Percentiles rank a stretch among this genome's conserved stretches.
Evolutionary conservation across 352 stramenopile genomes (phyloP).

Genomic region (Pythium volutum): DNA sequence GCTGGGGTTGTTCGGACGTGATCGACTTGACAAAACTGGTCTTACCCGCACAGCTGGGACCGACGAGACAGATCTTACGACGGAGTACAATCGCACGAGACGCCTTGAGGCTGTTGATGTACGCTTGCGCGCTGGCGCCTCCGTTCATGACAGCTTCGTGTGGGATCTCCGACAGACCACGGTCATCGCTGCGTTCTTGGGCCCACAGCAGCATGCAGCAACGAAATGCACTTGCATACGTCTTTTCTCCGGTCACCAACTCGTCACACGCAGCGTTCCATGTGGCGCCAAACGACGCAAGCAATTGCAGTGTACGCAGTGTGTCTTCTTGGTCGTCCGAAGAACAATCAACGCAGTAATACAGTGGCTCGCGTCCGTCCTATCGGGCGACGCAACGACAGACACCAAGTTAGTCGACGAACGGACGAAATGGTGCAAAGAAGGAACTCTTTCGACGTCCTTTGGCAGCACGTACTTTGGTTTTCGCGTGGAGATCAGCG

Average conservation of each 20-base stretch:
- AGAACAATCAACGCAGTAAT: background rate
- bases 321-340: no score
- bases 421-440: background rate
- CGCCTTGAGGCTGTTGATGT: background rate
- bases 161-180: background rate
- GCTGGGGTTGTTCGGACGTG: background rate
- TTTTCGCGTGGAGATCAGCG: background rate
- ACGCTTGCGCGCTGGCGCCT: background rate
- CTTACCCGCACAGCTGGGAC: constrained; percentile 22
- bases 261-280: constrained; percentile 3
- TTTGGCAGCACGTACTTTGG: background rate
- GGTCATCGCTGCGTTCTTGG: background rate
- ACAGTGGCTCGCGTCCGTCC: background rate
- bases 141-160: background rate
- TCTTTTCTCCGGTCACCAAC: background rate
- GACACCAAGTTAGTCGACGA: background rate
- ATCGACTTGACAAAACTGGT: constrained; percentile 15
- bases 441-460: no score
- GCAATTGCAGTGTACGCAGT: background rate
- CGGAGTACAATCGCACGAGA: background rate
- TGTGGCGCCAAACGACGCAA: background rate
- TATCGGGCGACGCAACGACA: background rate
- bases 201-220: background rate
- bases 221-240: background rate
- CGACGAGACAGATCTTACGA: constrained; percentile 3